Base-by-base conservation (phyloP, 306 rosid species). In the Hippophae gyantsensis region DNA sequence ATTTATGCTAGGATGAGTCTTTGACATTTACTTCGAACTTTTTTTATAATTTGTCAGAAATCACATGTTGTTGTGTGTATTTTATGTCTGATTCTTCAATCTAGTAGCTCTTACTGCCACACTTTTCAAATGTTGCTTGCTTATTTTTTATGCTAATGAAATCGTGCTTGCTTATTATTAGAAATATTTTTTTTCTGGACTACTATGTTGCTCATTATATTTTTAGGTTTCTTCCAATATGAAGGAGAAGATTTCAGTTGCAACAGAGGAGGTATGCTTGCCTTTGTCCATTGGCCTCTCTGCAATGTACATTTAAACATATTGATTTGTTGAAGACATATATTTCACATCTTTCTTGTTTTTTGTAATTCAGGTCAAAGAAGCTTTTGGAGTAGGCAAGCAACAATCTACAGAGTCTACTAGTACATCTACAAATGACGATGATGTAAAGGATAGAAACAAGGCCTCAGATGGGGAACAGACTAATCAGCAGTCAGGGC, bases 221-320 rank as follows among this genome's bases (percentile, higher is more conserved):
- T 61, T 68, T 26, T 71, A 87, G 96, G 99, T 82, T 68, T 92
- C 99, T 58, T 56, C 76, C 63, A 79, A 81, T 72, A 84, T 84
- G 60, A 92, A 83, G 73, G 95, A 85, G 82, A 92, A 83, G 81
- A 69, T 92, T 61, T 76, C 93, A 10, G 81, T 82, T 75, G 90
- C 99, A 70, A 69, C 86, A 38, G 99, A 78, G 67, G 96, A 92
- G 90, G 98, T 85, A 7, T 52, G 84, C 74, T 44, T 56, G 57
- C 48, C 43, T 52, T 53, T 64, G 52, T 59, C 70, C 60, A 43
- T 25, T 11, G 7, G 38, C 62, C 25, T 23, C 42, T 65, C 18
- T 13, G 32, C 46, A 44, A 58, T 73, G 66, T 40, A 42, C 63
- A 56, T 42, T 52, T 48, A 48, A 3, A 23, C 64, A 25, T 44